Evolutionary conservation across 352 stramenopile species (phyloP), one percentile per base, ranked within the genome.

Genomic region (Globisporangium cylindrosporum): DNA sequence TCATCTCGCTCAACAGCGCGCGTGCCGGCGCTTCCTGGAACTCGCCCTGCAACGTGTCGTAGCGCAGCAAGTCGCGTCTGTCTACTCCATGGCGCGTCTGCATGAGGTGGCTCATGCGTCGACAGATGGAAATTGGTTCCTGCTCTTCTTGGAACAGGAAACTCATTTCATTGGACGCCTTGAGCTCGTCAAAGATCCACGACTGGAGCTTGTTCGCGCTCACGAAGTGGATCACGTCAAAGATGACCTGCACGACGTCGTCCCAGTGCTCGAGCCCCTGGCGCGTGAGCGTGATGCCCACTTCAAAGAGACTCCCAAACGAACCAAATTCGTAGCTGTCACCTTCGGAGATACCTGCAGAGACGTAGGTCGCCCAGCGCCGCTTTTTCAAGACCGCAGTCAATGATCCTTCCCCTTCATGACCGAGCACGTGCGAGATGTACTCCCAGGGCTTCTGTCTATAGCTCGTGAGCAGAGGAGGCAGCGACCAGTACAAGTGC

Each of bases 61-160:
- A 92, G 7, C 73, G 71, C 15, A 93, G 70, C 60, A 94, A 32
- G 67, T 92, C 83, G 2, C 68, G 58, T 4, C 76, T 74, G 2
- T 74, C 67, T 20, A 92, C 54, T 34, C 64, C 68, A 62, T 81
- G 71, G 24, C 76, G 75, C 27, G 63, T 38, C 38, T 92, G 78
- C 78, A 94, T 88, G 3, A 85, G 71, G 54, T 90, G 76, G 54
- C 81, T 81, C 25, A 93, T 58, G 9, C 75, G 71, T 4, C 71
- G 73, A 53, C 81, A 92, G 8, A 88, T 43, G 8, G 68, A 60
- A 5, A 78, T 62, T 0, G 71, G 74, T 36, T 79, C 73, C 7
- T 59, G 53, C 43, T 92, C 81, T 76, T 91, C 82, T 60, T 90
- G 78, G 48, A 91, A 92, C n/a, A 71, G 70, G 72, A 89, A 90